These are phyloP conservation scores for Tetracladium marchalianum DNA, from an alignment of 495 filamentous ascomycete species.

Conservation along the genomic window DNA sequence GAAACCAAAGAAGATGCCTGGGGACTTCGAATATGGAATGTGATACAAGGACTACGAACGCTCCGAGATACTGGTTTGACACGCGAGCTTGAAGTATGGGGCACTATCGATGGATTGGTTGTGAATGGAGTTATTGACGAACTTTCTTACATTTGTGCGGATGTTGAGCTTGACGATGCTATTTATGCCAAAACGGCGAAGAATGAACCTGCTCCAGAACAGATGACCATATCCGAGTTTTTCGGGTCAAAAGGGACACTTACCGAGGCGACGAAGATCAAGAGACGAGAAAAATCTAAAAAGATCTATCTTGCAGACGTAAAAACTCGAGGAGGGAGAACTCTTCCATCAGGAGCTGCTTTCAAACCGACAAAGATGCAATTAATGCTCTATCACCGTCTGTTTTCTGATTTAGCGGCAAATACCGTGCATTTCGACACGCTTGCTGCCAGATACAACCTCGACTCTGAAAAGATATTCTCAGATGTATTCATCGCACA, in stretches of 20 bases:
- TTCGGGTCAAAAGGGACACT: conserved; percentile 9
- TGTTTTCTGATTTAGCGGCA: conserved; percentile 64
- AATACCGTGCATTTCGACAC: conserved; percentile 56
- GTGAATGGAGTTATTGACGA: conserved; percentile 89
- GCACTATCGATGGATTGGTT: conserved; percentile 67
- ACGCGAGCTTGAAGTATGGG: conserved; percentile 91
- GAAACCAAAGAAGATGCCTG: conserved; percentile 70
- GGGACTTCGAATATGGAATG: conserved; percentile 83
- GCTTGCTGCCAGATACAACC: conserved; percentile 58
- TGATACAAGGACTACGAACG: conserved; percentile 73
- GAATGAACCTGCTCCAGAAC: conserved; percentile 34
- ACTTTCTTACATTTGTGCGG: conserved; percentile 67
- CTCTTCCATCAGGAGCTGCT: conserved; percentile 54
- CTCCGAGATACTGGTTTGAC: conserved; percentile 73
- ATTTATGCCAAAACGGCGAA: conserved; percentile 4
- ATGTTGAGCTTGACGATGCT: conserved; percentile 53
- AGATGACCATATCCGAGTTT: conserved; percentile 33
- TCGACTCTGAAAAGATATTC: conserved; percentile 56
- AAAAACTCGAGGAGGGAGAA: conserved; percentile 63
- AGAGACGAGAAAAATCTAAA: conserved; percentile 4
- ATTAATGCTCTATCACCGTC: conserved; percentile 83
- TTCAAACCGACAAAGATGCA: conserved; percentile 74
- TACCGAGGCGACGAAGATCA: conserved; percentile 11
- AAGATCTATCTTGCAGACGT: conserved; percentile 73
- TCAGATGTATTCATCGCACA: conserved; percentile 74